phyloP scores from a whole-genome alignment of 2,329 filamentous ascomycete species.

The Cyphellophora attinorum region DNA sequence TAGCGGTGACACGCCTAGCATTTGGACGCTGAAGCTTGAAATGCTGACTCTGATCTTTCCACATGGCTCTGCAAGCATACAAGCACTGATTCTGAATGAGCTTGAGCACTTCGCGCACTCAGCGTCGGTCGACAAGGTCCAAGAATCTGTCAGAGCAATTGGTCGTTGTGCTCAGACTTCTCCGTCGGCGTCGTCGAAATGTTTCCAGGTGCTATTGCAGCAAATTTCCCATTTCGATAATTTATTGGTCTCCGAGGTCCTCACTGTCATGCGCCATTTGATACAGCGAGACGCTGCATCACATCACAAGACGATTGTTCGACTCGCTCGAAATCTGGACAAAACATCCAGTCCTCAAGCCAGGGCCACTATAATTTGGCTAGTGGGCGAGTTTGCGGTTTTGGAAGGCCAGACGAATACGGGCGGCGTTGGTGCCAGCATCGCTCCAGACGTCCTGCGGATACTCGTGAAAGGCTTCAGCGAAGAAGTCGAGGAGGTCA shows the following conservation, averaged over 20 bases:
- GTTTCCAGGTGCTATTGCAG: slow-evolving; percentile 69
- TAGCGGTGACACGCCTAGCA: slow-evolving; percentile 65
- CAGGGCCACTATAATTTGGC: slow-evolving; percentile 90
- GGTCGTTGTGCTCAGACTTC: slow-evolving; percentile 76
- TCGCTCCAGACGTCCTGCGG: slow-evolving; percentile 83
- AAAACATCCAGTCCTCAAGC: slow-evolving; percentile 79
- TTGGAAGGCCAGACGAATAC: slow-evolving; percentile 67
- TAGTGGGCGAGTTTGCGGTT: slow-evolving; percentile 88
- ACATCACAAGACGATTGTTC: slow-evolving; percentile 76
- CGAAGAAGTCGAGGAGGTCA: slow-evolving; percentile 74
- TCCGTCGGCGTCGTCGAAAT: slow-evolving; percentile 63
- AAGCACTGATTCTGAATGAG: slow-evolving; percentile 82
- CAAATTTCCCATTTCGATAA: slow-evolving; percentile 86
- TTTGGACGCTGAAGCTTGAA: slow-evolving; percentile 90
- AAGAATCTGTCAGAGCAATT: slow-evolving; percentile 84
- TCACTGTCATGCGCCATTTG: slow-evolving; percentile 89
- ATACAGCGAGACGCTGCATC: slow-evolving; percentile 81
- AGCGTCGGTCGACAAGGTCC: slow-evolving; percentile 66
- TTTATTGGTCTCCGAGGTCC: slow-evolving; percentile 73
- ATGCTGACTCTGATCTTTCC: slow-evolving; percentile 85
- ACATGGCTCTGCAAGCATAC: slow-evolving; percentile 62
- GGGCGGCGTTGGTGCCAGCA: slow-evolving; percentile 26
- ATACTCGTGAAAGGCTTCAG: slow-evolving; percentile 79
- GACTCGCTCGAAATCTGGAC: slow-evolving; percentile 84
- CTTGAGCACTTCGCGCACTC: slow-evolving; percentile 83